A percentile compares a stretch with the other conserved stretches of the same genome.
These are phyloP conservation scores for Phlyctochytrium planicorne DNA, from an alignment of 192 early-diverging fungal species.

Conservation along the genomic window DNA sequence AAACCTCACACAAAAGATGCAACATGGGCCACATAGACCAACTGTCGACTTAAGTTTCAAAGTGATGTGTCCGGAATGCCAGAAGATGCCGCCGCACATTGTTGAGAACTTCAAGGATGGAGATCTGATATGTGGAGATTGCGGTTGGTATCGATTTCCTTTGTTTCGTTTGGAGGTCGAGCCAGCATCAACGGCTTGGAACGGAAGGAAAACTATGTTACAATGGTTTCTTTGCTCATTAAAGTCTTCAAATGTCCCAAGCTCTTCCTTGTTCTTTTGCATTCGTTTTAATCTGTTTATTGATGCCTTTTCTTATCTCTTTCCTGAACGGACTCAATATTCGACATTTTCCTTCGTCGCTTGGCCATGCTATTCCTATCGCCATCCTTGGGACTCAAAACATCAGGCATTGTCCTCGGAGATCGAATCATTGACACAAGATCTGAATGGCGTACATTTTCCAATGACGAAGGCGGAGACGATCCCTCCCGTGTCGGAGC, in stretches of 20 bases:
- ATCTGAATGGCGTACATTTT: constrained; percentile 96
- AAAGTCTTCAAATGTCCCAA: too few species aligned
- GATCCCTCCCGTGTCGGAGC: constrained; percentile 91
- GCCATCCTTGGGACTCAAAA: too few species aligned
- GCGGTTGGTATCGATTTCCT: constrained; percentile 50
- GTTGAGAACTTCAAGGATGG: constrained; percentile 88
- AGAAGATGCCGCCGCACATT: constrained; percentile 74
- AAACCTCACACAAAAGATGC: too few species aligned
- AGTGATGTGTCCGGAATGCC: constrained; percentile 77
- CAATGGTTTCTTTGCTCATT: background rate
- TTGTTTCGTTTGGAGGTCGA: background rate
- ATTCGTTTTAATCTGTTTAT: too few species aligned
- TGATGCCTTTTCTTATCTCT: too few species aligned
- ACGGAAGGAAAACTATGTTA: background rate
- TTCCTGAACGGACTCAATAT: too few species aligned
- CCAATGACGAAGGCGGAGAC: constrained; percentile 81
- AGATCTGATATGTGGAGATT: constrained; percentile 90
- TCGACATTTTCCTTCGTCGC: too few species aligned
- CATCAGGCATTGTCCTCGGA: constrained; percentile 65
- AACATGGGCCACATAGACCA: constrained; percentile 47
- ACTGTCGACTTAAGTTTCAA: constrained; percentile 54
- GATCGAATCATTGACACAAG: constrained; percentile 90
- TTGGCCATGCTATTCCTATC: too few species aligned
- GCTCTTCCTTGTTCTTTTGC: too few species aligned
- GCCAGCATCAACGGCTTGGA: too few species aligned